These are phyloP conservation scores for Aegilops umbellulata DNA, from an alignment of 176 grass and related monocot species.

Conservation along the genomic window DNA sequence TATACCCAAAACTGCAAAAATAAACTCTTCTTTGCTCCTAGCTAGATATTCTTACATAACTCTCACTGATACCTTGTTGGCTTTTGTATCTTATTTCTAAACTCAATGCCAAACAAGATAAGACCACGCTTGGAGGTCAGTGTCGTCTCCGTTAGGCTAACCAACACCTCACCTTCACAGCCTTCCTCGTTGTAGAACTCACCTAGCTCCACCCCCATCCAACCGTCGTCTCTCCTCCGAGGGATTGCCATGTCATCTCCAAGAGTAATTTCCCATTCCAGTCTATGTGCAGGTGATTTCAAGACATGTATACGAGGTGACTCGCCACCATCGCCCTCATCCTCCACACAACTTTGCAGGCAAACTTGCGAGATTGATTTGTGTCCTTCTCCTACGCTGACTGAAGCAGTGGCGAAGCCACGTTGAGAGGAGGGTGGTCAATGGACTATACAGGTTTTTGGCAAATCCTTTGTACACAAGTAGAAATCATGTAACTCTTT, in stretches of 20 bases:
- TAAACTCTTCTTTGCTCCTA: too few species aligned
- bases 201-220: slow-evolving; percentile 61
- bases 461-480: too few species aligned
- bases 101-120: neutral
- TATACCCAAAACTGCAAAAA: too few species aligned
- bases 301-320: neutral
- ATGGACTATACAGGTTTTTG: too few species aligned
- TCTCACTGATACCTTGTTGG: neutral
- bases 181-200: slow-evolving; percentile 35
- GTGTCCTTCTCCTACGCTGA: neutral
- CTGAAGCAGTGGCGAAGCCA: too few species aligned
- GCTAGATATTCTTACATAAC: too few species aligned
- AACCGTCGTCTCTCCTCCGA: slow-evolving; percentile 24
- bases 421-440: too few species aligned
- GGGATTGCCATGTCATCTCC: neutral
- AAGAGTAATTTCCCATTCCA: neutral
- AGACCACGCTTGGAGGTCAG: neutral
- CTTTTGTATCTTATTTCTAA: neutral
- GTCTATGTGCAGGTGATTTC: neutral
- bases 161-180: slow-evolving; percentile 20
- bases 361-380: neutral
- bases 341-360: neutral
- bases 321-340: neutral
- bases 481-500: too few species aligned
- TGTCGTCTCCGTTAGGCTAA: neutral